These are phyloP conservation scores for Phytopythium mirpurense DNA, from an alignment of 352 stramenopile genomes.

Conservation along the genomic window DNA sequence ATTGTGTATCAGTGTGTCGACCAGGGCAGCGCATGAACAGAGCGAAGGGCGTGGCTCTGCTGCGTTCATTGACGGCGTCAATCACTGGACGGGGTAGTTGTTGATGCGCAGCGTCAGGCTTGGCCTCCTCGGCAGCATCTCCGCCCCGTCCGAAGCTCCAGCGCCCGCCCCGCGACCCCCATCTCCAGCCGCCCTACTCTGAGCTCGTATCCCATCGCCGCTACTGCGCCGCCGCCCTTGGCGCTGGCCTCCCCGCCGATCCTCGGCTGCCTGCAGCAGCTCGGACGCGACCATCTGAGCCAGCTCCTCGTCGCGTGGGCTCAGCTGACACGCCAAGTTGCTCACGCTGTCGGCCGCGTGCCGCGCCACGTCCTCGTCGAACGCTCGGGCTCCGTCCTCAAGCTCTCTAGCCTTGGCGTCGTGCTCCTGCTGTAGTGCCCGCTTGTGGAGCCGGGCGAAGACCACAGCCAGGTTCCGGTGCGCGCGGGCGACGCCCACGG, in stretches of 20 bases:
- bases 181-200: too few relatives aligned
- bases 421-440: slow-evolving; percentile 30
- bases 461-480: slow-evolving; percentile 70
- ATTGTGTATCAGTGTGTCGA: too few relatives aligned
- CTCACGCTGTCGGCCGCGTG: slow-evolving; percentile 39
- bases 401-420: slow-evolving; percentile 25
- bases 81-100: not conserved
- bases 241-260: not conserved
- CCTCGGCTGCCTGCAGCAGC: not conserved
- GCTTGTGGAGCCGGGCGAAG: slow-evolving; percentile 46
- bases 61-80: not conserved
- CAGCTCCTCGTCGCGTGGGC: slow-evolving; percentile 28
- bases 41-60: too few relatives aligned
- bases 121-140: not conserved
- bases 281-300: slow-evolving; percentile 18
- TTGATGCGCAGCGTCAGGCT: slow-evolving; percentile 4
- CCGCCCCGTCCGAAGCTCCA: too few relatives aligned
- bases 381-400: slow-evolving; percentile 24
- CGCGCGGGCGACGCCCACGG: slow-evolving; percentile 44
- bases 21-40: too few relatives aligned
- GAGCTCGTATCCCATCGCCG: too few relatives aligned
- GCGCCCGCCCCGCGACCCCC: not conserved
- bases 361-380: slow-evolving; percentile 39
- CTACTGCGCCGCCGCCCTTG: not conserved
- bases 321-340: slow-evolving; percentile 66